phyloP scores from a whole-genome alignment of 768 basidiomycete species.

The Tulasnella sp. region DNA sequence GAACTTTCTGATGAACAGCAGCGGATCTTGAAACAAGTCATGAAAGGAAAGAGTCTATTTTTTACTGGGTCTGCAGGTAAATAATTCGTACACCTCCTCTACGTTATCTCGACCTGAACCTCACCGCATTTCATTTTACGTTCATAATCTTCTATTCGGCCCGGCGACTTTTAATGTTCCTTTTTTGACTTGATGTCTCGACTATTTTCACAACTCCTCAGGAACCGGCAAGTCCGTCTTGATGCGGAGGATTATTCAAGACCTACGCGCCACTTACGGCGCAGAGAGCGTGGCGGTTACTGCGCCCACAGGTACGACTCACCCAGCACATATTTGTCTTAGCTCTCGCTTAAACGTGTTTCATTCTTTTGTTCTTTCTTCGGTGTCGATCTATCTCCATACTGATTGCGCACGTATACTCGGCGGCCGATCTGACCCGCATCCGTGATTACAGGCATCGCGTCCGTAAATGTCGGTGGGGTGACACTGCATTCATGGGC shows the following conservation, averaged over 20 bases:
- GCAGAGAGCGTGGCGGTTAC: conserved; percentile 9
- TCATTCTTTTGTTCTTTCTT: too few species aligned
- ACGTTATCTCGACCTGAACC: not conserved
- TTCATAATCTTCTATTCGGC: too few species aligned
- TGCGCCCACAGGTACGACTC: conserved; percentile 7
- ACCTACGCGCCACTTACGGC: not conserved
- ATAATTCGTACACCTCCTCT: not conserved
- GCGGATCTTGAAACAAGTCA: conserved; percentile 8
- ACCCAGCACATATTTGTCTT: not conserved
- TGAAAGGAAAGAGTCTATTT: conserved; percentile 12
- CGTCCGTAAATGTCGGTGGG: conserved; percentile 14
- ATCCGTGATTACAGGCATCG: too few species aligned
- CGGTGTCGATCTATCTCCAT: too few species aligned
- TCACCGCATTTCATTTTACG: not conserved
- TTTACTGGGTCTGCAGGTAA: conserved; percentile 16
- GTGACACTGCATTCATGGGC: conserved; percentile 13
- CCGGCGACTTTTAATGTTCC: not conserved
- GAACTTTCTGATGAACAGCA: conserved; percentile 15
- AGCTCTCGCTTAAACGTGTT: not conserved
- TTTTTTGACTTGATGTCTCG: not conserved
- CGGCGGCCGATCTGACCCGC: too few species aligned
- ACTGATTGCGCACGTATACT: too few species aligned
- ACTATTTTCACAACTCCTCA: not conserved
- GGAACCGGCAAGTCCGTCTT: conserved; percentile 14
- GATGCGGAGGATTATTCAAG: conserved; percentile 9